Base-by-base conservation (phyloP, 1,139 yeast species). In the Suhomyces atakaporum region DNA sequence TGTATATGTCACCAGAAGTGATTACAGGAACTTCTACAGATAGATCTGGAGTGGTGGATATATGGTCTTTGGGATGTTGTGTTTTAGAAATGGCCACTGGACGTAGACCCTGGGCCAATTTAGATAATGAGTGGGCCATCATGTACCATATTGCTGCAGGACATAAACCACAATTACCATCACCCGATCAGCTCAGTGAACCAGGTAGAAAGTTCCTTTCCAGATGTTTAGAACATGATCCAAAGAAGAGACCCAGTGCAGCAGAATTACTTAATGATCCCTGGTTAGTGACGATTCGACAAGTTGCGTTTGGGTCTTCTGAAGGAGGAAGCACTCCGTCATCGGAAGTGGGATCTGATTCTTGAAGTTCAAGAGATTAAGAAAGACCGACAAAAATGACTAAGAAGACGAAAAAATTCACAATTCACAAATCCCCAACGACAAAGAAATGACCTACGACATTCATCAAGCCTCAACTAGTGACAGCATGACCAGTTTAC, bases 111-210 rank as follows among this genome's bases (percentile, higher is more conserved):
- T 84, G 94, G 94, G 87, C 95, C 12, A 86, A 89, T 58, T 69
- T 89, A 46, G 98, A 92, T 56, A 92, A 92, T 54, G 97, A 90
- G 58, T 92, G 95, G 95, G 97, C 97, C 1, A 88, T 92, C 33
- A 90, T 92, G 97, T 92, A 90, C 56, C 97, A 89, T 59, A 92
- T 92, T 53, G 97, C 97, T 1, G 95, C 96, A 1, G 96, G 97
- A 1, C 95, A 88, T 54, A 73, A 81, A 45, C 98, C 98, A 1
- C 89, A 79, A 50, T 69, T 92, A 38, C 98, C 98, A 3, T 62
- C 81, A 1, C 62, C 75, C 2, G 94, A 85, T 41, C 96, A 89
- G 58, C 66, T 92, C 37, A 81, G 94, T 49, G 76, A 73, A 22
- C 77, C 70, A 12, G 97, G 98, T 12, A 75, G 73, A 35, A 70